Percentiles rank a stretch among this genome's conserved stretches.
Conservation (phyloP, 306 rosid species). For the Carpinus viminea region DNA sequence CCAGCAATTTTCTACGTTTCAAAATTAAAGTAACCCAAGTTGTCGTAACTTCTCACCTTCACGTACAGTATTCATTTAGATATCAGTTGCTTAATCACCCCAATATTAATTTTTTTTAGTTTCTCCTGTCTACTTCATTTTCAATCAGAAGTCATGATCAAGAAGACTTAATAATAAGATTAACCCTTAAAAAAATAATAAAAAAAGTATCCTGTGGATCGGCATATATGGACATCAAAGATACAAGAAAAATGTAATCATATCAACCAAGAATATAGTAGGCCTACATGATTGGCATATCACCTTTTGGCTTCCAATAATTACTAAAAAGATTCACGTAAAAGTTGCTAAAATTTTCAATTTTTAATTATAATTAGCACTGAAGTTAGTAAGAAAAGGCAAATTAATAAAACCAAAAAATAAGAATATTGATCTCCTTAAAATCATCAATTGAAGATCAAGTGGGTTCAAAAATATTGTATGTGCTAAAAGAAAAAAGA, state of each 20-base stretch:
- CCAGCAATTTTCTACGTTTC: neutral
- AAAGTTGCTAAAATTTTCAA: neutral
- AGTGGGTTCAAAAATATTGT: neutral
- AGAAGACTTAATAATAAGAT: neutral
- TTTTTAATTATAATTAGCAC: neutral
- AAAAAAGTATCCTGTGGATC: neutral
- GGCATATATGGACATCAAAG: neutral
- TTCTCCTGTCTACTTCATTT: neutral
- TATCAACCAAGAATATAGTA: neutral
- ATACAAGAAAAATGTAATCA: constrained; percentile 10
- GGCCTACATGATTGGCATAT: constrained; percentile 9
- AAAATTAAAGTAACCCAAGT: neutral
- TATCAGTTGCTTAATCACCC: neutral
- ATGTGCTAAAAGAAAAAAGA: neutral
- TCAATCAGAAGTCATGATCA: constrained; percentile 14
- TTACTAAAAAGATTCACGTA: neutral
- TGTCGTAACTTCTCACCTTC: neutral
- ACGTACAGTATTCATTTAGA: neutral
- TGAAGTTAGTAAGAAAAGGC: neutral
- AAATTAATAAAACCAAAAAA: neutral
- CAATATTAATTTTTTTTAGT: neutral
- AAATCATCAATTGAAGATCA: neutral
- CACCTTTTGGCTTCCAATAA: neutral
- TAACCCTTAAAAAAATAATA: neutral
- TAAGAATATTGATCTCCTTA: neutral